These are phyloP conservation scores for Skeletonema menzelii DNA, from an alignment of 108 stramenopile species.

Conservation along the genomic window DNA sequence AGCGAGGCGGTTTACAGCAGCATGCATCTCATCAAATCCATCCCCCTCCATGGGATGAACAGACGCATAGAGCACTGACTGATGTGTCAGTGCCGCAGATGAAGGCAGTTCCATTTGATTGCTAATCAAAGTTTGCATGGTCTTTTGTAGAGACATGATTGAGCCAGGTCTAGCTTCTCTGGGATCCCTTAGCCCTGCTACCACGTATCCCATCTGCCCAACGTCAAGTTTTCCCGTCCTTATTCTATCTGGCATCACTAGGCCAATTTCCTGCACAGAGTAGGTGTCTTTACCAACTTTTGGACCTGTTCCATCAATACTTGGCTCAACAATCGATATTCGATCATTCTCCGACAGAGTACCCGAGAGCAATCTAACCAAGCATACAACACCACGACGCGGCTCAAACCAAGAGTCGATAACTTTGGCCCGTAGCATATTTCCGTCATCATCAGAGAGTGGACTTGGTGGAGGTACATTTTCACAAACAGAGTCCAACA, in stretches of 20 bases:
- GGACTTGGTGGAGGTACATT: slow-evolving; percentile 68
- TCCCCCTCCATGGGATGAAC: slow-evolving; percentile 93
- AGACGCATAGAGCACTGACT: slow-evolving; percentile 94
- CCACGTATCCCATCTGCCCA: slow-evolving; percentile 96
- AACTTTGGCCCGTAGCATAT: slow-evolving; percentile 84
- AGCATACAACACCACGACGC: slow-evolving; percentile 78
- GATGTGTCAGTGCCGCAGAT: slow-evolving; percentile 38
- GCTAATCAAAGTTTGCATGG: slow-evolving; percentile 42
- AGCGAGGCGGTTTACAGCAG: slow-evolving; percentile 90
- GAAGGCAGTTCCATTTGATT: slow-evolving; percentile 56
- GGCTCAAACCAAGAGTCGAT: slow-evolving; percentile 97
- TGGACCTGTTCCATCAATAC: not conserved
- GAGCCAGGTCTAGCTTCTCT: slow-evolving; percentile 92
- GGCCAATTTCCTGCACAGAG: slow-evolving; percentile 78
- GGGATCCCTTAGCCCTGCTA: slow-evolving; percentile 89
- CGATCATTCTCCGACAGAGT: slow-evolving; percentile 62
- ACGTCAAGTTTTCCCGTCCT: slow-evolving; percentile 62
- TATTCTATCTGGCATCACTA: slow-evolving; percentile 79
- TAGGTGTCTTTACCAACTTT: slow-evolving; percentile 27
- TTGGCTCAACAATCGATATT: slow-evolving; percentile 51
- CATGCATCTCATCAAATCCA: slow-evolving; percentile 89
- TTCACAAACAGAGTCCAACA: slow-evolving; percentile 74
- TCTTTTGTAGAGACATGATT: slow-evolving; percentile 69
- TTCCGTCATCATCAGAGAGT: slow-evolving; percentile 57
- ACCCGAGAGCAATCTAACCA: slow-evolving; percentile 75